These are phyloP conservation scores for Acacia concinna DNA, from an alignment of 331 rosid genomes.

Conservation along the genomic window DNA sequence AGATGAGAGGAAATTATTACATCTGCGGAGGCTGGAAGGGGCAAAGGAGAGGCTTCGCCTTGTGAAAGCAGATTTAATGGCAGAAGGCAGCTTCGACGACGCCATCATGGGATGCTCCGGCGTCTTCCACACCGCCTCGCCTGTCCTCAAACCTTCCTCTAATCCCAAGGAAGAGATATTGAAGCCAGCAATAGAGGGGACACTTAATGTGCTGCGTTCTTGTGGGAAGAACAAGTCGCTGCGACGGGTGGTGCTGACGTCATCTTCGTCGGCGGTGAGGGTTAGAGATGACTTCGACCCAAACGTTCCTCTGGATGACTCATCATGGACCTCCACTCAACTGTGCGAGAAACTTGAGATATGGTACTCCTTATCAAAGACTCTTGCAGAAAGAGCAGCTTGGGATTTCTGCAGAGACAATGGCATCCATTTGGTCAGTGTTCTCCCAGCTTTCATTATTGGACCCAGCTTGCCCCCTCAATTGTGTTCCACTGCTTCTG, in stretches of 20 bases:
- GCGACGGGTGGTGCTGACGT: slow-evolving; percentile 71
- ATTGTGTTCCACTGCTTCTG: slow-evolving; percentile 82
- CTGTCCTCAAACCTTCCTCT: slow-evolving; percentile 58
- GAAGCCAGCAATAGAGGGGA: slow-evolving; percentile 73
- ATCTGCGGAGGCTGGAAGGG: slow-evolving; percentile 79
- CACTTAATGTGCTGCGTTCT: slow-evolving; percentile 74
- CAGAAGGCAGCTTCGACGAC: slow-evolving; percentile 70
- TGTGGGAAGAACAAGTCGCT: slow-evolving; percentile 63
- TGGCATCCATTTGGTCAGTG: slow-evolving; percentile 63
- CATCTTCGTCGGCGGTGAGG: slow-evolving; percentile 83
- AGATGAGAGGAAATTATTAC: slow-evolving; percentile 62
- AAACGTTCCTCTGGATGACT: slow-evolving; percentile 63
- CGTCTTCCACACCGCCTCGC: slow-evolving; percentile 90
- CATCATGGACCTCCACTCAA: slow-evolving; percentile 72
- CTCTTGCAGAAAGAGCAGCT: slow-evolving; percentile 76
- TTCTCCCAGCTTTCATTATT: slow-evolving; percentile 63
- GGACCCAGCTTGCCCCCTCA: slow-evolving; percentile 74
- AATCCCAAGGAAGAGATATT: slow-evolving; percentile 77
- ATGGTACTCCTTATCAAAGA: slow-evolving; percentile 79
- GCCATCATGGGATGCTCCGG: slow-evolving; percentile 81
- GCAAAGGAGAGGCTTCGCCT: slow-evolving; percentile 70
- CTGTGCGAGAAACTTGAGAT: slow-evolving; percentile 58
- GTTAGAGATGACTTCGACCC: slow-evolving; percentile 62
- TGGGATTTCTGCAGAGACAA: slow-evolving; percentile 80
- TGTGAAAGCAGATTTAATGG: slow-evolving; percentile 71